Base-by-base conservation (phyloP, 2,329 filamentous ascomycete species). In the Helminthosporium solani region DNA sequence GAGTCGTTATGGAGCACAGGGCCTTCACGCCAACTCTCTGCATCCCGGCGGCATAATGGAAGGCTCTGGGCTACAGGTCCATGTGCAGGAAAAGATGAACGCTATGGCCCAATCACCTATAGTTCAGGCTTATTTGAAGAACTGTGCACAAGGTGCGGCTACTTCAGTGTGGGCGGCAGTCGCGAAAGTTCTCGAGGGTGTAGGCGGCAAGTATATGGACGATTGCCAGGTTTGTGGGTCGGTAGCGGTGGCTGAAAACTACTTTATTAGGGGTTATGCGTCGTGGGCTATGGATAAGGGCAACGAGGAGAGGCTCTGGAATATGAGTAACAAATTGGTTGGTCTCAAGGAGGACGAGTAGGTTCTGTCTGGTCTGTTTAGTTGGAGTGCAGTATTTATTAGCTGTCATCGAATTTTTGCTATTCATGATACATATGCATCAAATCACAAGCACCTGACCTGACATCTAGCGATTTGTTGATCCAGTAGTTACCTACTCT, bases 1-100 rank as follows among this genome's bases (percentile, higher is more conserved):
- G 25, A 70, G 78, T 1, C 70, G 69, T 0, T 81, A 78, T 50
- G 75, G 73, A 2, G 20, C 58, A 0, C 54, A 63, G 3, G 72
- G 74, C 8, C 50, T 82, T 0, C 76, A 77, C 42, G 76, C 37
- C 1, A 23, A 40, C 2, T 42, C 38, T 23, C 16, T 60, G 1
- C 50, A 56, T 33, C 57, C 58, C 6, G 58, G 57, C 3, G 44
- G 31, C 16, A 58, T 61, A 27, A 14, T 14, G 34, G 19, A 52
- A 45, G 2, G 48, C 18, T 35, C 33, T 4, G 19, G 37, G 5
- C 7, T 46, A 15, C 38, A 42, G 25, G 27, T 12, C n/a, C 39
- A 50, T 15, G 9, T 56, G 3, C 16, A 7, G 12, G 11, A 25
- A 30, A 18, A 42, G 18, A 14, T 44, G 15, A 42, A 30, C 2